A percentile compares a stretch with the other conserved stretches of the same genome.
phyloP scores from a whole-genome alignment of 2,329 filamentous ascomycete species.

The Paramyrothecium roridum region DNA sequence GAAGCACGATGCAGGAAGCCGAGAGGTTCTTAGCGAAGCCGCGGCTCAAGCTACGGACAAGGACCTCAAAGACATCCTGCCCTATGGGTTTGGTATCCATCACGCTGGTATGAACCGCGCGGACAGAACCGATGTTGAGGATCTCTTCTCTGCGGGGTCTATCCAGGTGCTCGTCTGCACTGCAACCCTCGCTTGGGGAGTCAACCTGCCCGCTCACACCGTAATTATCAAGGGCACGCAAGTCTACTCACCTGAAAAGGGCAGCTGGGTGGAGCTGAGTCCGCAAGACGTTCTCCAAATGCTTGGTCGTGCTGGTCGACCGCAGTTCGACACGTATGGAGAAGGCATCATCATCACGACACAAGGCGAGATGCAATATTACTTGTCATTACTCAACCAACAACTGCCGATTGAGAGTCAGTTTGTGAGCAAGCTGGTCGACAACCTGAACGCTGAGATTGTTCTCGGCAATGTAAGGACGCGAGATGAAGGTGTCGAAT shows the following conservation, averaged over 20 bases:
- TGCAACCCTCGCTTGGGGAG: constrained; percentile 97
- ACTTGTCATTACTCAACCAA: constrained; percentile 92
- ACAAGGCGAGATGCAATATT: constrained; percentile 93
- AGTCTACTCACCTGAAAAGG: constrained; percentile 97
- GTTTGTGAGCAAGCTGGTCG: constrained; percentile 85
- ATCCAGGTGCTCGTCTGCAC: constrained; percentile 97
- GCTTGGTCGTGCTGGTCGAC: constrained; percentile 93
- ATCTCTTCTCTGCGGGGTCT: constrained; percentile 85
- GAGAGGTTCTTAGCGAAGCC: constrained; percentile 84
- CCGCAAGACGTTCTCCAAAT: constrained; percentile 98
- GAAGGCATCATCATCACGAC: constrained; percentile 99
- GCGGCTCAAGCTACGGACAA: constrained; percentile 77
- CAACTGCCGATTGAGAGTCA: constrained; percentile 97
- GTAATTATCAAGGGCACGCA: constrained; percentile 99
- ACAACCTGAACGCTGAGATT: constrained; percentile 95
- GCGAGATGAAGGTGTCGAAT: constrained; percentile 96
- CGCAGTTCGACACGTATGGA: constrained; percentile 95
- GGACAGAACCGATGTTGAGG: constrained; percentile 94
- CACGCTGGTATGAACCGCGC: constrained; percentile 94
- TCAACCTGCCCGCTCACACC: constrained; percentile 95
- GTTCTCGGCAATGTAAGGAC: constrained; percentile 90
- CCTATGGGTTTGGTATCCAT: constrained; percentile 97
- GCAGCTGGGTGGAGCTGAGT: constrained; percentile 96
- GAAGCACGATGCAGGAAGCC: constrained; percentile 84
- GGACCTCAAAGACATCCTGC: constrained; percentile 89